phyloP scores from a whole-genome alignment of 2,329 filamentous ascomycete species.

The Aspergillus intermedius region DNA sequence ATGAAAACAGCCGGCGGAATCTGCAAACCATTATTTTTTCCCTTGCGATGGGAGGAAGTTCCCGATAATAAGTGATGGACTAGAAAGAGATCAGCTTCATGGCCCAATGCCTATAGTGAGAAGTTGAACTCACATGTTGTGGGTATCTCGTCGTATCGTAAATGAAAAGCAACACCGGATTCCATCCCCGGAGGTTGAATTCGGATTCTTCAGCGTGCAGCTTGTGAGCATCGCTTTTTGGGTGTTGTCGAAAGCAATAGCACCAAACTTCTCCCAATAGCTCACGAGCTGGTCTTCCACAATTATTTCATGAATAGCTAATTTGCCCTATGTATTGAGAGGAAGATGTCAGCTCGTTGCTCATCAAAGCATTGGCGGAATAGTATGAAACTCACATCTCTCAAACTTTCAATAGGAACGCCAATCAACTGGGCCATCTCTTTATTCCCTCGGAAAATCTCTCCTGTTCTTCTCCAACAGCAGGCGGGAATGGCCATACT shows the following conservation, averaged over 20 bases:
- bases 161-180: conserved; percentile 97
- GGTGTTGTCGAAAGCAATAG: conserved; percentile 87
- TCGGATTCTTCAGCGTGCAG: conserved; percentile 80
- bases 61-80: conserved; percentile 88
- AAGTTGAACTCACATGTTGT: conserved; percentile 72
- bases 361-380: not conserved
- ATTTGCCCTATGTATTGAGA: conserved; percentile 62
- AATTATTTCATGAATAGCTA: conserved; percentile 91
- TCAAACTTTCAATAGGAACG: conserved; percentile 79
- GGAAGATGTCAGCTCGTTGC: conserved; percentile 3
- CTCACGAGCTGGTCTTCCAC: conserved; percentile 90
- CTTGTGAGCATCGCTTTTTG: conserved; percentile 95
- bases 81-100: conserved; percentile 32
- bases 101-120: not conserved
- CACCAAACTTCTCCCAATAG: conserved; percentile 99
- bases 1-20: conserved; percentile 1
- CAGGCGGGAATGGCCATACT: conserved; percentile 98
- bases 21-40: conserved; percentile 32
- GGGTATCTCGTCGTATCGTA: conserved; percentile 86
- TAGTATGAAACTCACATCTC: conserved; percentile 64
- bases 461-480: conserved; percentile 92
- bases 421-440: conserved; percentile 97
- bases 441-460: conserved; percentile 95
- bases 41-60: conserved; percentile 90
- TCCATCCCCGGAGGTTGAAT: conserved; percentile 58